Conservation (phyloP, 306 rosid genomes). For the Lathyrus sativus region DNA sequence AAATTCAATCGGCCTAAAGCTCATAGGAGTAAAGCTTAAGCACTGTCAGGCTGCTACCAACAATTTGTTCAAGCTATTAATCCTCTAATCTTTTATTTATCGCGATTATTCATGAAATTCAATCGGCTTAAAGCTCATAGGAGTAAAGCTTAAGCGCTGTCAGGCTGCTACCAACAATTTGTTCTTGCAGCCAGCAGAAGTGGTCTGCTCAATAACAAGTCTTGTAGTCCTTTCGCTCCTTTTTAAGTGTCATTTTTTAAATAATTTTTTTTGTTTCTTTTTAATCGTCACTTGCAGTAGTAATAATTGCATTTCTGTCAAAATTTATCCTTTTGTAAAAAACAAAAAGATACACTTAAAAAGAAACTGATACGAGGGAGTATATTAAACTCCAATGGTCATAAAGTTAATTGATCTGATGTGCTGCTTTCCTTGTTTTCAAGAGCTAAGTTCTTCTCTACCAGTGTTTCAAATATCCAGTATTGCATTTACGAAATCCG, state of each 20-base stretch:
- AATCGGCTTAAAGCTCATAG: not conserved
- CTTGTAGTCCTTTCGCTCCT: too few species aligned
- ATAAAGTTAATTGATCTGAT: not conserved
- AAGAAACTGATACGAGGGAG: too few species aligned
- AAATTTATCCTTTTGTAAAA: too few species aligned
- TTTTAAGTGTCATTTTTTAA: too few species aligned
- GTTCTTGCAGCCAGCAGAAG: not conserved
- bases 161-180: not conserved
- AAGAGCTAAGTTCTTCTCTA: not conserved
- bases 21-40: not conserved
- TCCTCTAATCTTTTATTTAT: not conserved
- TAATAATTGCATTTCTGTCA: too few species aligned
- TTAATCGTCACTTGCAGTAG: too few species aligned
- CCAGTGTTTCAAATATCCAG: not conserved
- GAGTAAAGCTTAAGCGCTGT: not conserved
- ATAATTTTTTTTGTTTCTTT: too few species aligned
- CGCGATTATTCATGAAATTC: not conserved
- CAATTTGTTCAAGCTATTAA: slow-evolving; percentile 13
- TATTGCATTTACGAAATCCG: too few species aligned
- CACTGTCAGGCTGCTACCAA: not conserved
- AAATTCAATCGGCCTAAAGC: not conserved
- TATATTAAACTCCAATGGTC: not conserved
- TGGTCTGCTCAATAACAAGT: not conserved
- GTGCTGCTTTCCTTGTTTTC: not conserved
- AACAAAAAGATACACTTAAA: too few species aligned